Percentiles rank a stretch among this genome's conserved stretches.
phyloP scores from a whole-genome alignment of 305 asterid genomes.

The Andrographis paniculata region DNA sequence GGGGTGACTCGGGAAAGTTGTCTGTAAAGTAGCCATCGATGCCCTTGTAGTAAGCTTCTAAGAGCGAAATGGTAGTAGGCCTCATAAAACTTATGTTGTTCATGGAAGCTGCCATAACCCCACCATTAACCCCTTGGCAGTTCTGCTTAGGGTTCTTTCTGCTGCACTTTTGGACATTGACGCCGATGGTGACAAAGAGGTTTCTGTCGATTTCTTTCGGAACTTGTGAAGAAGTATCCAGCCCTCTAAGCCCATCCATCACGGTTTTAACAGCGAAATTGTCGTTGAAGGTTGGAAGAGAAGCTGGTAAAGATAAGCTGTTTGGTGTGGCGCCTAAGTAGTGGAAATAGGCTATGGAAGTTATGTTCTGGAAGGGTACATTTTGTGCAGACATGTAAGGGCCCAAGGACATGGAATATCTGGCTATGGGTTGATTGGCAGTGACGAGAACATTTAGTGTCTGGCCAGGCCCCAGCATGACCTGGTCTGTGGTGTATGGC shows the following conservation, averaged over 20 bases:
- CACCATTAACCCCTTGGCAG: slow-evolving; percentile 49
- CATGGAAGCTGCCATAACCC: slow-evolving; percentile 60
- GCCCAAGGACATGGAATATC: slow-evolving; percentile 55
- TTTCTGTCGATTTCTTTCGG: slow-evolving; percentile 48
- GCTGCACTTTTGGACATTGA: slow-evolving; percentile 42
- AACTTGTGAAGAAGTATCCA: slow-evolving; percentile 23
- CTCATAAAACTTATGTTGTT: slow-evolving; percentile 49
- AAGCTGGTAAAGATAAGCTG: slow-evolving; percentile 31
- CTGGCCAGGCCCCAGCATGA: slow-evolving; percentile 67
- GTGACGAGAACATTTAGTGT: slow-evolving; percentile 54
- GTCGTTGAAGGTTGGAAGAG: slow-evolving; percentile 41
- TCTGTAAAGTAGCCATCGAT: slow-evolving; percentile 29
- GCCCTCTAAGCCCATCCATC: slow-evolving; percentile 55
- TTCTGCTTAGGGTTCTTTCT: slow-evolving; percentile 30
- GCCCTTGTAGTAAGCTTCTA: slow-evolving; percentile 45
- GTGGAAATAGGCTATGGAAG: slow-evolving; percentile 47
- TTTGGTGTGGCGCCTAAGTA: slow-evolving; percentile 42
- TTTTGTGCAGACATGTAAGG: slow-evolving; percentile 61
- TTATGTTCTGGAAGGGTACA: slow-evolving; percentile 45
- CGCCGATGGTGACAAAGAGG: slow-evolving; percentile 47
- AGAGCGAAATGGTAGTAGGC: slow-evolving; percentile 40
- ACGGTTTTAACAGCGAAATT: slow-evolving; percentile 53
- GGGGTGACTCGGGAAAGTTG: slow-evolving; percentile 48
- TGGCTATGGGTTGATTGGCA: slow-evolving; percentile 42
- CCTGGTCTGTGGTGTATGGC: slow-evolving; percentile 37